Base-by-base conservation (phyloP, 1,284 basidiomycete genomes). In the Athelia psychrophila region DNA sequence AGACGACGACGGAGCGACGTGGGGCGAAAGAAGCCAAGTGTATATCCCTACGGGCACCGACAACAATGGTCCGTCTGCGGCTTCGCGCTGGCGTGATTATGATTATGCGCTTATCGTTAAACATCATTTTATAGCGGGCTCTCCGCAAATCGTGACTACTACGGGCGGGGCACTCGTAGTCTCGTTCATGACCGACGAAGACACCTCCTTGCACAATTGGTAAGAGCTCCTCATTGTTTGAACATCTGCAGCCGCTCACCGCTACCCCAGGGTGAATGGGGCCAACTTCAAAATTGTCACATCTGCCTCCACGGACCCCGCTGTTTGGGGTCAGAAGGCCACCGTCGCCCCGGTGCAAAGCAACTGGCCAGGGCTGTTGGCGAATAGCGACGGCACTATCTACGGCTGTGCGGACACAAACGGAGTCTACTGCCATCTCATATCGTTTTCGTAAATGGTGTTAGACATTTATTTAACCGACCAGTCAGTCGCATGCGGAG, bases 101-200 rank as follows among this genome's bases (percentile, higher is more conserved):
- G n/a, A n/a, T n/a, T n/a, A n/a, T n/a, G n/a, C n/a, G n/a, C n/a
- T 42, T 42, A 22, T 5, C 5, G n/a, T n/a, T 42, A 6, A 42
- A 42, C 9, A 22, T 42, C n/a, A 5, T 8, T 6, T 8, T 22
- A 42, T 22, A 42, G 61, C 60, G 12, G 56, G 58, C 23, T 55
- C 63, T 1, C 60, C 61, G 2, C 56, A 51, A 38, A 49, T 60
- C 20, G 54, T 22, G n/a, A 42, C 53, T 1, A 56, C 50, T 1
- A 48, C 46, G 6, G 58, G 51, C 9, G 59, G 57, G n/a, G 58
- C 56, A 3, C 51, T 61, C 16, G 62, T 63, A 8, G 56, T 52
- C 16, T 56, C 57, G n/a, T 63, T 64, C 49, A 59, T 57, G 56
- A 64, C 63, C 12, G 58, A 64, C 35, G 63, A 64, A 47, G 61